Evolutionary conservation across 2,329 filamentous ascomycete genomes (phyloP), one percentile per base, ranked within the genome.

Genomic region (Aspergillus jensenii): DNA sequence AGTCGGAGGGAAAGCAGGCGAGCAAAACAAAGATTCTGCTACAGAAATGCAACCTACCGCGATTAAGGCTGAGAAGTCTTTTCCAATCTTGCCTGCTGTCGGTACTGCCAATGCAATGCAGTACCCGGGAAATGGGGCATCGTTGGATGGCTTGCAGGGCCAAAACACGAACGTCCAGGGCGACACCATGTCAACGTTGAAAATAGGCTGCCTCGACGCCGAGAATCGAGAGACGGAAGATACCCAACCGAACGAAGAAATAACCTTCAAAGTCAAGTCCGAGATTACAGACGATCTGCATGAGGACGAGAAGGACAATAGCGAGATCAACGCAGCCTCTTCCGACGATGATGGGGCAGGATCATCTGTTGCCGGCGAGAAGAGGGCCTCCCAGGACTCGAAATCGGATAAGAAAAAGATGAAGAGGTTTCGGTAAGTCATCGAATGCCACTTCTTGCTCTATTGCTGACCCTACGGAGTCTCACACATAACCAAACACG

Each of bases 401-500:
- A 68, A 64, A 27, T 52, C 68, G 37, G 74, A 76, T 8, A 77
- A 74, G 60, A 76, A 73, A 60, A 78, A 76, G 58, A 76, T 76
- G 72, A 78, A 77, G 66, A 70, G 76, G 47, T 78, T 78, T 44
- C 71, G 76, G 76, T 77, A 68, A 59, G 70, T 56, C 39, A 21
- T n/a, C 25, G n/a, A 48, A 14, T 12, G 40, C 3, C 12, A 23
- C 9, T 23, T 17, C 5, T n/a, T 25, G 31, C 8, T 33, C 12
- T 12, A 31, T 6, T 43, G 25, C 49, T 17, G 23, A 50, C 15
- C 21, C 31, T 31, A 31, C 11, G 40, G 68, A 96, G 93, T 65
- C 86, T 98, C 63, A 96, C 93, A 1, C 93, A 97, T 74, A 93
- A 95, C 68, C 93, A 98, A 81, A 97, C 93, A n/a, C 88, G 93